These are phyloP conservation scores for Clavispora carvajalis DNA, from an alignment of 805 yeast species.

Conservation along the genomic window DNA sequence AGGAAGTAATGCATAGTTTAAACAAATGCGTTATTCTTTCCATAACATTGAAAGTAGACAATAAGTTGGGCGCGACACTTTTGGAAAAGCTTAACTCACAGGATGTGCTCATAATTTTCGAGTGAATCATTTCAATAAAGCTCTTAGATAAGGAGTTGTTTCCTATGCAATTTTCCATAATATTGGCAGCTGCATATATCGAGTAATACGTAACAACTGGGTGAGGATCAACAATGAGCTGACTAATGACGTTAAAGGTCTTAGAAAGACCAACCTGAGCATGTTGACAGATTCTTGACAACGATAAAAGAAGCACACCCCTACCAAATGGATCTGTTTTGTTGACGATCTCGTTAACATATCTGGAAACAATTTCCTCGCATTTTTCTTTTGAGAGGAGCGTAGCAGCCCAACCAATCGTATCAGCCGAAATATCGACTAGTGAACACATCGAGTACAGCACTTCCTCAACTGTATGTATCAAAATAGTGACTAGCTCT, in stretches of 20 bases:
- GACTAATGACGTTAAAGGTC: constrained; percentile 51
- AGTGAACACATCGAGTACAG: constrained; percentile 36
- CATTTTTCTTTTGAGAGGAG: constrained; percentile 17
- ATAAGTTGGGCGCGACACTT: constrained; percentile 29
- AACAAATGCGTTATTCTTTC: constrained; percentile 21
- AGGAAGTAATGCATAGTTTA: constrained; percentile 26
- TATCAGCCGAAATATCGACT: constrained; percentile 47
- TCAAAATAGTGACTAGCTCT: constrained; percentile 37
- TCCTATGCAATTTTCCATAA: constrained; percentile 53
- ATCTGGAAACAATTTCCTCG: constrained; percentile 23
- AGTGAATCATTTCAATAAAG: constrained; percentile 27
- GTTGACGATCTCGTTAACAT: constrained; percentile 61
- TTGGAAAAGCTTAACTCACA: constrained; percentile 33
- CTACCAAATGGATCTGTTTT: constrained; percentile 60
- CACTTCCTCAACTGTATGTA: constrained; percentile 47
- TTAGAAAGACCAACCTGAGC: constrained; percentile 29
- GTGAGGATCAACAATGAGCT: constrained; percentile 73
- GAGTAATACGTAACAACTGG: constrained; percentile 78
- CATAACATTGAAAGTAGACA: constrained; percentile 28
- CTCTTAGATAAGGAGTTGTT: constrained; percentile 40
- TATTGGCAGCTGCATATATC: constrained; percentile 49
- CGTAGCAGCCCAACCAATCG: constrained; percentile 46
- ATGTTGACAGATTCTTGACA: constrained; percentile 25
- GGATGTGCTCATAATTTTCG: constrained; percentile 30
- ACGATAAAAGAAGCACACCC: constrained; percentile 28